Evolutionary conservation across 202 grass and related monocot genomes (phyloP).

Genomic region (Zizania palustris): DNA sequence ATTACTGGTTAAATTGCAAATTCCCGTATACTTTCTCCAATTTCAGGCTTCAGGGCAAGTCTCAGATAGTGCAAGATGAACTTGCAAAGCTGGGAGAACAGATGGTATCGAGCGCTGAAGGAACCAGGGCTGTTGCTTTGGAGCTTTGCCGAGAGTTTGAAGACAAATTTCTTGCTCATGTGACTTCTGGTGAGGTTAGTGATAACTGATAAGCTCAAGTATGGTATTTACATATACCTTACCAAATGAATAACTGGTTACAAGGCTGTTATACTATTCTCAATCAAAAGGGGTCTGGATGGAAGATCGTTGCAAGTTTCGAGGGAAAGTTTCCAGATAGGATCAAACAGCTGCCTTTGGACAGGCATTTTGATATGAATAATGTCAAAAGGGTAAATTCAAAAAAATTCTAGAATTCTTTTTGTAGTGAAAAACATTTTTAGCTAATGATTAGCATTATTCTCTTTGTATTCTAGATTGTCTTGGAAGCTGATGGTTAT

Average conservation of each 20-base stretch:
- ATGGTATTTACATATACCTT: constrained; percentile 29
- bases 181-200: constrained; percentile 97
- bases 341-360: constrained; percentile 95
- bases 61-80: constrained; percentile 95
- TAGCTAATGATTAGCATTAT: constrained; percentile 33
- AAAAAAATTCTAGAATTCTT: constrained; percentile 22
- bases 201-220: constrained; percentile 46
- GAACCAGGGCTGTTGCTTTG: constrained; percentile 89
- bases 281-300: constrained; percentile 75
- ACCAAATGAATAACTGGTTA: constrained; percentile 41
- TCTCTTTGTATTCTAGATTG: constrained; percentile 69
- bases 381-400: constrained; percentile 93
- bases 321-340: constrained; percentile 97
- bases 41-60: constrained; percentile 93
- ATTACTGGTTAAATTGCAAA: constrained; percentile 38
- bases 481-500: constrained; percentile 98
- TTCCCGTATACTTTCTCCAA: constrained; percentile 15
- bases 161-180: constrained; percentile 89
- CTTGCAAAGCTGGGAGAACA: constrained; percentile 91
- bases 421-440: constrained; percentile 3
- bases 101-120: constrained; percentile 91
- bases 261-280: constrained; percentile 14
- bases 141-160: constrained; percentile 98
- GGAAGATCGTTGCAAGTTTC: constrained; percentile 97
- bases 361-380: constrained; percentile 96